Percentiles rank a stretch among this genome's conserved stretches.
Conservation (phyloP, 2,329 filamentous ascomycete genomes). For the Diaporthe citriasiana region DNA sequence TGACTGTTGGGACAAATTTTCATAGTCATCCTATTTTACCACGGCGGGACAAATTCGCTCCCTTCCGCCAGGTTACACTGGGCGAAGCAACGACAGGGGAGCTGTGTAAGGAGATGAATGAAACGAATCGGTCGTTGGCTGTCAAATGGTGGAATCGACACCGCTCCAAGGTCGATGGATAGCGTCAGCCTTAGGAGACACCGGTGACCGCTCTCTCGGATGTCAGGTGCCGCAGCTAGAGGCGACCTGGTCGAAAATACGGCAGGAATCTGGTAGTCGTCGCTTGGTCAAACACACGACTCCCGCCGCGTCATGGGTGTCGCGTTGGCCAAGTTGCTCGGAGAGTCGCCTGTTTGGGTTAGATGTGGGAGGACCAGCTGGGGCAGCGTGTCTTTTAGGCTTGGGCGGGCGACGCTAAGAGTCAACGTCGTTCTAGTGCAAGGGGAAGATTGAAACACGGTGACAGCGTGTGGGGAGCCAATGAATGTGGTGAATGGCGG, state of each 20-base stretch:
- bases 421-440: not conserved
- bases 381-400: slow-evolving; percentile 4
- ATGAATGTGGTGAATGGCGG: slow-evolving; percentile 3
- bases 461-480: slow-evolving; percentile 33
- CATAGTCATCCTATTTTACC: not conserved
- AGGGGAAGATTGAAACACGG: slow-evolving; percentile 24
- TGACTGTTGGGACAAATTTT: not conserved
- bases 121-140: not conserved
- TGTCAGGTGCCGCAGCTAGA: not conserved
- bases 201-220: slow-evolving; percentile 3
- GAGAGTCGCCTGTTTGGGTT: slow-evolving; percentile 8
- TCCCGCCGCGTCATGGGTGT: slow-evolving; percentile 23
- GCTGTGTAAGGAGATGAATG: not conserved
- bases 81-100: not conserved
- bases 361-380: slow-evolving; percentile 6
- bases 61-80: not conserved
- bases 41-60: not conserved
- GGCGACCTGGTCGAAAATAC: not conserved
- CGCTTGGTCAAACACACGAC: slow-evolving; percentile 31
- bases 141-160: not conserved
- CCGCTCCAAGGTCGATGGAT: not conserved
- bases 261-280: not conserved
- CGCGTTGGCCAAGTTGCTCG: slow-evolving; percentile 6
- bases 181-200: not conserved
- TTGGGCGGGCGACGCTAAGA: not conserved